These are phyloP conservation scores for Cyclotella baltica DNA, from an alignment of 108 stramenopile genomes.

Conservation along the genomic window DNA sequence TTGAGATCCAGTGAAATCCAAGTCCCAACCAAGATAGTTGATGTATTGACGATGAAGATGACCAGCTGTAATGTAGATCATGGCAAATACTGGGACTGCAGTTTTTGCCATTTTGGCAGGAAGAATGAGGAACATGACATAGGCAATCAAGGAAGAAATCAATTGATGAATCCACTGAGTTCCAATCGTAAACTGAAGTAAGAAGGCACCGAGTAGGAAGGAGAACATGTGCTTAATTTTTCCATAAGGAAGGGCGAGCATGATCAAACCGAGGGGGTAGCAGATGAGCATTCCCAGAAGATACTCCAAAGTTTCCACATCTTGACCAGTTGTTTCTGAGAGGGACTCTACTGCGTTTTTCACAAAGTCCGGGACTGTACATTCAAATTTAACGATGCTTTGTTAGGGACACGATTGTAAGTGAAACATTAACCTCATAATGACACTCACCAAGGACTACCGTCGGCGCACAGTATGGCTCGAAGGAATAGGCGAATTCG, in stretches of 20 bases:
- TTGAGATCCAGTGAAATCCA: conserved; percentile 96
- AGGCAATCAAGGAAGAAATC: conserved; percentile 87
- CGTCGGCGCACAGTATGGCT: conserved; percentile 73
- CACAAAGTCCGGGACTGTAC: conserved; percentile 77
- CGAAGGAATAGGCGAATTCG: conserved; percentile 76
- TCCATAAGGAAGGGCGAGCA: conserved; percentile 83
- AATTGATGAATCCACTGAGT: conserved; percentile 97
- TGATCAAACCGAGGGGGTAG: conserved; percentile 91
- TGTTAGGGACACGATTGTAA: neutral
- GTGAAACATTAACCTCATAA: neutral
- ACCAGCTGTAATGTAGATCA: conserved; percentile 89
- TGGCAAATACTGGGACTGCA: conserved; percentile 87
- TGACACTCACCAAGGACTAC: conserved; percentile 83
- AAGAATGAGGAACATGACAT: conserved; percentile 82
- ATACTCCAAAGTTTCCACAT: conserved; percentile 88
- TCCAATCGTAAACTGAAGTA: conserved; percentile 91
- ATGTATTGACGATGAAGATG: conserved; percentile 96
- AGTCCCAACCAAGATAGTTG: conserved; percentile 95
- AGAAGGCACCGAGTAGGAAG: conserved; percentile 89
- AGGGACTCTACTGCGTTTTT: conserved; percentile 63
- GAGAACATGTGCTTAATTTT: conserved; percentile 87
- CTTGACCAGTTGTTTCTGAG: conserved; percentile 81
- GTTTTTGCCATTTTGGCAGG: conserved; percentile 75
- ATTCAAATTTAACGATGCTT: neutral
- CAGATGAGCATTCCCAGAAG: conserved; percentile 86